Base-by-base conservation (phyloP, 176 grass and related monocot genomes). In the Eragrostis nindensis region DNA sequence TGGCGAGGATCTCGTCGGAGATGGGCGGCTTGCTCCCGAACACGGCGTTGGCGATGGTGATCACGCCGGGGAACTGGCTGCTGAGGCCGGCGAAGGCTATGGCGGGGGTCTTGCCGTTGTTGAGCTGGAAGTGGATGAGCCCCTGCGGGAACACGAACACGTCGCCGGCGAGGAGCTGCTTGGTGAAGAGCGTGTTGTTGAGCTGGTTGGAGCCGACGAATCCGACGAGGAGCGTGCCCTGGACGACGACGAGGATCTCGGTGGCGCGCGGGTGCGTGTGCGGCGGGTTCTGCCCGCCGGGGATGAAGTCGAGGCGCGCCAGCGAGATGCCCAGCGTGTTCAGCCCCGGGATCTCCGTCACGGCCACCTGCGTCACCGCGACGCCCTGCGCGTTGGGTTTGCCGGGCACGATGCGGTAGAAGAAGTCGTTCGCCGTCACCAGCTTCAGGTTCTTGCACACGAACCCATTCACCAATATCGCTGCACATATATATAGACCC, bases 111-210 rank as follows among this genome's bases (percentile, higher is more conserved):
- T 27, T 25, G 0, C 86, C 90, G 43, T 44, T 70, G 80, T 97
- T 97, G 43, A 85, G 76, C 86, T 97, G 94, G 90, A 97, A 97
- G 64, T 97, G 94, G 61, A 97, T 87, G 38, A 93, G 80, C 41
- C 90, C 94, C 75, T 73, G 7, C 2, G 88, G 88, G 71, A 93
- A 96, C 1, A 90, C 85, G 45, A 90, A 96, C 0, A 89, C 91
- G 62, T 97, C 94, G 22, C 94, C 91, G 8, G 14, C 8, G 0
- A 12, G 42, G 0, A 93, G 84, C 81, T 74, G 16, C 70, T 83
- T 91, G 41, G 76, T 62, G 49, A 97, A 56, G 42, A 91, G 86
- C 22, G 56, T 75, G 88, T 93, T 93, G 46, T 48, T 54, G 50
- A 70, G 64, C 66, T 82, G 91, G 77, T 92, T 92, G 73, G 93